These are phyloP conservation scores for Eleusine indica DNA, from an alignment of 176 grass and related monocot genomes.

Conservation along the genomic window DNA sequence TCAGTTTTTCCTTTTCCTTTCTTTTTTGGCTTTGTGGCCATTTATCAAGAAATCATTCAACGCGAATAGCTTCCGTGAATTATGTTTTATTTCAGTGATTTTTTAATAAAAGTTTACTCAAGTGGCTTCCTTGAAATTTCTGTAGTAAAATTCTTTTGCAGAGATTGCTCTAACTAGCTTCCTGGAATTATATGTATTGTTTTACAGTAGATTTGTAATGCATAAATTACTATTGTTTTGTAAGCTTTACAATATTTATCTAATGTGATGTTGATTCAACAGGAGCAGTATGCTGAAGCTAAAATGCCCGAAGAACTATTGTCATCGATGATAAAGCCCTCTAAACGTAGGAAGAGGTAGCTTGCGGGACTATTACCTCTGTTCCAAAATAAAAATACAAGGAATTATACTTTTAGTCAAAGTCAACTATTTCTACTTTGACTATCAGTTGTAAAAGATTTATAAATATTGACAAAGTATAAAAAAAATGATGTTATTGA, in stretches of 20 bases:
- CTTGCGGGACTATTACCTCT: background rate
- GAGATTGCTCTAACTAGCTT: background rate
- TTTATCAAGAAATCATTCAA: background rate
- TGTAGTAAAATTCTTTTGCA: background rate
- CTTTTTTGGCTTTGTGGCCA: background rate
- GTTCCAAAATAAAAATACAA: too few species aligned
- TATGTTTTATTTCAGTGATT: background rate
- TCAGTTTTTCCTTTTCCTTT: background rate
- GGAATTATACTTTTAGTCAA: too few species aligned
- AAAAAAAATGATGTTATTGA: too few species aligned
- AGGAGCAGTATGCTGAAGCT: slow-evolving; percentile 60
- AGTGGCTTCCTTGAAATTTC: background rate
- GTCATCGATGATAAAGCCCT: slow-evolving; percentile 34
- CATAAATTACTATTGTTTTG: background rate
- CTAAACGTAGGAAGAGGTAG: slow-evolving; percentile 71
- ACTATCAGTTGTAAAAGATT: too few species aligned
- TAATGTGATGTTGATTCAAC: background rate
- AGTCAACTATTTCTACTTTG: too few species aligned
- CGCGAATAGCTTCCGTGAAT: background rate
- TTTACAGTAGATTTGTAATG: background rate
- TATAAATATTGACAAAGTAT: too few species aligned
- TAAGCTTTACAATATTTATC: background rate
- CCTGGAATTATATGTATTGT: background rate
- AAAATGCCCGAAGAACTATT: slow-evolving; percentile 55
- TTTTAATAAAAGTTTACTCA: background rate